Base-by-base conservation (phyloP, 2,329 filamentous ascomycete species). In the Aspergillus sojae region DNA sequence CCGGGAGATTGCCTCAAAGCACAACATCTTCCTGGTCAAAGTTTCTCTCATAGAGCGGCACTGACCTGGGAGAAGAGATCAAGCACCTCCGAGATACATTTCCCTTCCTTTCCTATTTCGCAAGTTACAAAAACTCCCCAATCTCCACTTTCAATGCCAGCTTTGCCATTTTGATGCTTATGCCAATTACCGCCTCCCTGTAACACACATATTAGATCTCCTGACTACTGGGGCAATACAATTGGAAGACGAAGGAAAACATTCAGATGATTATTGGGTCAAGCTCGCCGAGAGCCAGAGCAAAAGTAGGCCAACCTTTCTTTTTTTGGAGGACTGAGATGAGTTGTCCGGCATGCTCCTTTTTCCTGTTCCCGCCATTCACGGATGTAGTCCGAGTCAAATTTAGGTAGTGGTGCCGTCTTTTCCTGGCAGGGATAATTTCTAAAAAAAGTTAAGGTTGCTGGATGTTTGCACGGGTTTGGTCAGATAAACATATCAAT, bases 41-140 rank as follows among this genome's bases (percentile, higher is more conserved):
- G 10, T 16, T 26, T 19, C 46, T 36, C 14, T 16, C n/a, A 28
- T 39, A 50, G 34, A 12, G 43, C n/a, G 11, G 23, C 36, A 75
- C 79, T 65, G 63, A 86, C 85, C 74, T 87, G 81, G 45, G 82
- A 79, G 70, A 89, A 85, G 12, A 89, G 71, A 73, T 88, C 86
- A 48, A 82, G 75, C 57, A 86, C 77, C 68, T 90, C 88, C 52
- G 79, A 78, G 26, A 86, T 81, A 62, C 85, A 87, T 76, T 87
- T 88, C 46, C 78, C 80, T 77, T 90, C 87, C 70, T 82, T 84
- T 64, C 86, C 86, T 77, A 85, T 86, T 63, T 86, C 83, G 72
- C 87, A 89, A 3, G 87, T 88, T 48, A 86, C 84, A 80, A 88
- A 89, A 32, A 89, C 86, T 12, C 88, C 88, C 57, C 82, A 80